phyloP scores from a whole-genome alignment of 441 rosid species.

The Dalechampia spathulata region DNA sequence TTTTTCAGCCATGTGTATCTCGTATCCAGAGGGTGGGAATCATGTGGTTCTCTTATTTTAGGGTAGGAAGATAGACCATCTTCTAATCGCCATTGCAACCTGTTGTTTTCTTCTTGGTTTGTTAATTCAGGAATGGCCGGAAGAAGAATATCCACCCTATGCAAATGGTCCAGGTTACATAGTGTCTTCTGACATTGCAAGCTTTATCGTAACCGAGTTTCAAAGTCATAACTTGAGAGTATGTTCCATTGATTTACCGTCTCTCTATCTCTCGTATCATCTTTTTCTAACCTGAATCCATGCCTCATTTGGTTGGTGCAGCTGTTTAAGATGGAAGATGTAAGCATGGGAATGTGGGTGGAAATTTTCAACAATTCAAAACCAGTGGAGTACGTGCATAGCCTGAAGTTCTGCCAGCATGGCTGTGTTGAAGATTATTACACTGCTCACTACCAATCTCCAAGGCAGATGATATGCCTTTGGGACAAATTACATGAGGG shows the following conservation, averaged over 20 bases:
- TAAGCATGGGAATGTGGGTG: constrained; percentile 99
- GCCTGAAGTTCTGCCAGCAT: constrained; percentile 73
- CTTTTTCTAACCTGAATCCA: background rate
- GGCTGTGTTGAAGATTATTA: constrained; percentile 80
- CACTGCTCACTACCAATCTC: constrained; percentile 97
- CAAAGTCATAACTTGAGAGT: constrained; percentile 73
- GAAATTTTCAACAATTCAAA: constrained; percentile 71
- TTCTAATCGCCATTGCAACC: background rate
- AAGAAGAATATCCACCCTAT: constrained; percentile 93
- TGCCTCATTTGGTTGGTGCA: constrained; percentile 25
- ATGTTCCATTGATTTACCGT: constrained; percentile 11
- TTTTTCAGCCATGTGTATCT: background rate
- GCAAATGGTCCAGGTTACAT: constrained; percentile 97
- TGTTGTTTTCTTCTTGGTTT: background rate
- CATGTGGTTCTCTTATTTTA: background rate
- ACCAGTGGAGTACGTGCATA: constrained; percentile 71
- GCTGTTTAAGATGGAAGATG: constrained; percentile 97
- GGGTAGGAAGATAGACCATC: background rate
- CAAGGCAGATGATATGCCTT: constrained; percentile 92
- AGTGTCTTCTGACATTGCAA: constrained; percentile 73
- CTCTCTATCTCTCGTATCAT: background rate
- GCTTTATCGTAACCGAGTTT: constrained; percentile 57
- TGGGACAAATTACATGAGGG: constrained; percentile 71
- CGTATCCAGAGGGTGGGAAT: background rate
- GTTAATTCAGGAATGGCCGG: constrained; percentile 78